Conservation (phyloP, 768 basidiomycete species). For the Strobilomyces echinocephalus region DNA sequence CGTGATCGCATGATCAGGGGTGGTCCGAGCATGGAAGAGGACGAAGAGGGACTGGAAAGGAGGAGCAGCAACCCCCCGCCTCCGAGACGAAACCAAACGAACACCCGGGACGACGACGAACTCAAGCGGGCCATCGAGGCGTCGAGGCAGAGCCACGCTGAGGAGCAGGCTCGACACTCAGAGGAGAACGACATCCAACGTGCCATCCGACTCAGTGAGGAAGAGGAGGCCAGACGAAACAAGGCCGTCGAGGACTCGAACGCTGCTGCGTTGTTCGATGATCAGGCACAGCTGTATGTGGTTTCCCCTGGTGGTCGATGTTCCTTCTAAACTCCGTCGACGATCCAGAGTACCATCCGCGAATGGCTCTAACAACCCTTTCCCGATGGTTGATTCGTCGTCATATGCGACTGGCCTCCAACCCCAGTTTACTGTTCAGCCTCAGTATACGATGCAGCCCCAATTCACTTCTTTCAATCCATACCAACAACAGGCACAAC, state of each 20-base stretch:
- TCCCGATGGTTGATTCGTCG: conserved; percentile 59
- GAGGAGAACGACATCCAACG: conserved; percentile 83
- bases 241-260: conserved; percentile 71
- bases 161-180: conserved; percentile 55
- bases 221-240: conserved; percentile 80
- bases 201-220: conserved; percentile 82
- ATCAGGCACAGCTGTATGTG: conserved; percentile 71
- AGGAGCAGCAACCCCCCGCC: conserved; percentile 12
- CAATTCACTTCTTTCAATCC: conserved; percentile 94
- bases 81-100: conserved; percentile 13
- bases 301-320: neutral
- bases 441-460: conserved; percentile 69
- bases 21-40: conserved; percentile 35
- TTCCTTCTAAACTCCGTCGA: conserved; percentile 1
- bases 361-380: conserved; percentile 45
- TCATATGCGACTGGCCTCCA: conserved; percentile 55
- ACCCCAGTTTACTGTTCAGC: conserved; percentile 75
- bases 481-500: conserved; percentile 88
- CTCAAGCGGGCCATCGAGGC: conserved; percentile 83
- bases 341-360: conserved; percentile 28
- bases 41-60: conserved; percentile 18
- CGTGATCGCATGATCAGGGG: conserved; percentile 88
- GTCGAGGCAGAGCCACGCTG: conserved; percentile 68
- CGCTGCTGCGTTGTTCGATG: conserved; percentile 77
- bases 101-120: conserved; percentile 75